Evolutionary conservation across 371 early-diverging fungal genomes (phyloP).

Genomic region (Actinomortierella ambigua): DNA sequence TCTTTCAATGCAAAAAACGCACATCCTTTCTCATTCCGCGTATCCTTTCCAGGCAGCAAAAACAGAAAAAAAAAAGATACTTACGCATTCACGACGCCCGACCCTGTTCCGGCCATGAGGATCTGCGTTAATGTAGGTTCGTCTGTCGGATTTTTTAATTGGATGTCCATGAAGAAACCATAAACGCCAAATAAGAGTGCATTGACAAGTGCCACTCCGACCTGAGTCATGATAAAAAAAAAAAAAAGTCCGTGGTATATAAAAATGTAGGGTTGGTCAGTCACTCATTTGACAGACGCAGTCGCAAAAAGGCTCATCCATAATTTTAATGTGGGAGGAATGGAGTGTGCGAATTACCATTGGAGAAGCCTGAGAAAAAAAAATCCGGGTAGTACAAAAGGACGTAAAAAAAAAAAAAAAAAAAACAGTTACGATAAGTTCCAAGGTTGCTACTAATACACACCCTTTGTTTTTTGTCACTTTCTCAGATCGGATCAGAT

Average conservation of each 20-base stretch:
- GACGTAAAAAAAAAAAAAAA: background rate
- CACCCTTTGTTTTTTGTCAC: too few relatives aligned
- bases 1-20: background rate
- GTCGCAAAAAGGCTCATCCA: constrained; percentile 29
- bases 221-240: constrained; percentile 38
- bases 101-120: constrained; percentile 66
- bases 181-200: constrained; percentile 73
- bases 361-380: constrained; percentile 52
- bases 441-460: too few relatives aligned
- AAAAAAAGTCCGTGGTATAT: background rate
- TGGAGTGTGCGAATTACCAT: constrained; percentile 46
- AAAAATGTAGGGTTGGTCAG: constrained; percentile 21
- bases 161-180: constrained; percentile 57
- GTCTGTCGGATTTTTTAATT: constrained; percentile 42
- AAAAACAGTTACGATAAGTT: too few relatives aligned
- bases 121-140: constrained; percentile 52
- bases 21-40: background rate
- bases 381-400: background rate
- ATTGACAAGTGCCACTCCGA: constrained; percentile 69
- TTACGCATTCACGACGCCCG: constrained; percentile 68
- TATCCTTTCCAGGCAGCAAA: background rate
- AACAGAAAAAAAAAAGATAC: background rate
- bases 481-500: background rate
- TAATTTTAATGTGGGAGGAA: constrained; percentile 3
- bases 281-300: constrained; percentile 12